Evolutionary conservation across 2,329 filamentous ascomycete species (phyloP).

Genomic region (Fusarium humuli): DNA sequence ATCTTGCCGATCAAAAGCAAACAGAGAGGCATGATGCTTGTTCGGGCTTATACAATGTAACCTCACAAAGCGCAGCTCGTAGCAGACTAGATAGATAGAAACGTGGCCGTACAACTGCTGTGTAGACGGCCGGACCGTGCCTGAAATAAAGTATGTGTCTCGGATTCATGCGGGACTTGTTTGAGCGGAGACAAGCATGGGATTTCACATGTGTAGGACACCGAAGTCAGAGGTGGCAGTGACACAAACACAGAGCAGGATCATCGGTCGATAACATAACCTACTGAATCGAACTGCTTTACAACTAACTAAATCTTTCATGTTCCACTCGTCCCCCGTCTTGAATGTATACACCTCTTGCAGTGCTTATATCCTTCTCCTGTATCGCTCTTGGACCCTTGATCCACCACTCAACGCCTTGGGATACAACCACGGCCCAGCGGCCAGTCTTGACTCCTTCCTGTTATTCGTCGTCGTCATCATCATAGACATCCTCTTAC

Average conservation of each 20-base stretch:
- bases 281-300: constrained; percentile 49
- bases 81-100: constrained; percentile 17
- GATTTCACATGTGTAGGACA: constrained; percentile 8
- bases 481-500: constrained; percentile 24
- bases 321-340: constrained; percentile 21
- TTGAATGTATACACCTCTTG: constrained; percentile 18
- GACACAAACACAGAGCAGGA: constrained; percentile 24
- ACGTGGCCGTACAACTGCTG: constrained; percentile 28
- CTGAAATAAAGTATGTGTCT: constrained; percentile 13
- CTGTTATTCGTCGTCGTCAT: constrained; percentile 34
- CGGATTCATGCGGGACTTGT: constrained; percentile 7
- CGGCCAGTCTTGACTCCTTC: constrained; percentile 18
- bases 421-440: constrained; percentile 26
- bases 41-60: constrained; percentile 10
- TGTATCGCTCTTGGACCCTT: constrained; percentile 19
- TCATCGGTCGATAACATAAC: constrained; percentile 47
- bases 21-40: constrained; percentile 16
- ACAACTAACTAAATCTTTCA: constrained; percentile 44
- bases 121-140: constrained; percentile 23
- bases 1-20: constrained; percentile 34
- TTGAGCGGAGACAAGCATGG: constrained; percentile 12
- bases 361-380: constrained; percentile 22
- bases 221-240: constrained; percentile 1
- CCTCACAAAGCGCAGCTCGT: constrained; percentile 1
- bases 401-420: constrained; percentile 30